phyloP scores from a whole-genome alignment of 371 early-diverging fungal species.

The Blakeslea trispora region DNA sequence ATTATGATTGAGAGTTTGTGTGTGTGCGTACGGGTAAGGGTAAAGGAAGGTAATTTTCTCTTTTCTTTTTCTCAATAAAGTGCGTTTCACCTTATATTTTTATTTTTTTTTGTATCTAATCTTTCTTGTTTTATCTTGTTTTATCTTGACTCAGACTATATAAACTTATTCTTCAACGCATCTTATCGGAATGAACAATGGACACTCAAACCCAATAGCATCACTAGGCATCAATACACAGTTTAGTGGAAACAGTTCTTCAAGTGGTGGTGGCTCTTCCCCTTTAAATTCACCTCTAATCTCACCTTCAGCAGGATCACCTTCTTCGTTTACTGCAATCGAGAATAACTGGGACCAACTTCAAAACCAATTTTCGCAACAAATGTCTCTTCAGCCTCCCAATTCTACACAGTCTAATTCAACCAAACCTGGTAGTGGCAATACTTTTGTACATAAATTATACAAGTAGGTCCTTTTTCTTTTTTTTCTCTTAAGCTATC shows the following conservation, averaged over 20 bases:
- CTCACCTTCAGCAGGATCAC: conserved; percentile 32
- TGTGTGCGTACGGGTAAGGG: neutral
- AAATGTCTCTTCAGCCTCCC: conserved; percentile 39
- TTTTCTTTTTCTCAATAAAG: neutral
- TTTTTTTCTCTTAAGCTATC: neutral
- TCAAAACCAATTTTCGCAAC: conserved; percentile 30
- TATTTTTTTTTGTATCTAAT: conserved; percentile 10
- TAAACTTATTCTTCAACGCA: no score
- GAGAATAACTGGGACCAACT: conserved; percentile 32
- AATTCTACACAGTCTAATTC: conserved; percentile 11
- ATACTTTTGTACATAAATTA: conserved; percentile 45
- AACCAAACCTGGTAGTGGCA: conserved; percentile 20
- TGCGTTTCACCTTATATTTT: neutral
- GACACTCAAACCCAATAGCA: conserved; percentile 16
- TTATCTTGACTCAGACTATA: no score
- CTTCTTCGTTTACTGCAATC: conserved; percentile 18
- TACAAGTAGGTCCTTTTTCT: conserved; percentile 34
- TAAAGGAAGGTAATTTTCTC: neutral
- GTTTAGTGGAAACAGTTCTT: conserved; percentile 32
- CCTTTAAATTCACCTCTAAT: conserved; percentile 28
- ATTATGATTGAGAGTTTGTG: neutral
- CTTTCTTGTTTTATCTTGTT: no score
- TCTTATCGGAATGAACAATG: conserved; percentile 21
- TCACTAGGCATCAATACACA: conserved; percentile 32
- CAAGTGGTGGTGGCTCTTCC: conserved; percentile 10